phyloP scores from a whole-genome alignment of 768 basidiomycete species.

The Suillus sp. region DNA sequence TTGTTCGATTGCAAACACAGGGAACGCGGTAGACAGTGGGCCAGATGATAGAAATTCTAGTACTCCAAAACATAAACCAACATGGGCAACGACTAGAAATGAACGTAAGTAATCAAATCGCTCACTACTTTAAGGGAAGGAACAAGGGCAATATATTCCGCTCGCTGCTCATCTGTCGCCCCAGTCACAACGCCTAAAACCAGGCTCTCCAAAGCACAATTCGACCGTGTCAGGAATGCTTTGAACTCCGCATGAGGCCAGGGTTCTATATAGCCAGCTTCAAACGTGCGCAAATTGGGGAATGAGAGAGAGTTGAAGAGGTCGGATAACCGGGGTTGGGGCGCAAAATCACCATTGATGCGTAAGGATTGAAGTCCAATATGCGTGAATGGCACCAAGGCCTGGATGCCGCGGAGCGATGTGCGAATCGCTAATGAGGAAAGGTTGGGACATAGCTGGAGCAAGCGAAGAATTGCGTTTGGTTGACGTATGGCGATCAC shows the following conservation, averaged over 20 bases:
- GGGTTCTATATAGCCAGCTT: neutral
- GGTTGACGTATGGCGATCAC: slow-evolving; percentile 8
- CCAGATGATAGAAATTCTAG: too few species aligned
- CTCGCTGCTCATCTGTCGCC: slow-evolving; percentile 19
- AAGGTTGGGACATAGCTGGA: slow-evolving; percentile 18
- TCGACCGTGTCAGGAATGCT: slow-evolving; percentile 23
- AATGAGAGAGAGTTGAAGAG: slow-evolving; percentile 21
- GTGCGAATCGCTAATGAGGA: too few species aligned
- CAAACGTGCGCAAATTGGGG: slow-evolving; percentile 17
- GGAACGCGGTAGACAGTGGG: too few species aligned
- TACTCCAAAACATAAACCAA: too few species aligned
- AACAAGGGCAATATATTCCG: slow-evolving; percentile 18
- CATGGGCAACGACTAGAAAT: too few species aligned
- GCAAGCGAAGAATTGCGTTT: slow-evolving; percentile 16
- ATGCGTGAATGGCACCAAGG: too few species aligned
- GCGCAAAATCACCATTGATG: too few species aligned
- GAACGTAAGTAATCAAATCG: too few species aligned
- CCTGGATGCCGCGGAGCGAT: too few species aligned
- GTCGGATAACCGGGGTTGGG: neutral
- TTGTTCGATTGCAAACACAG: too few species aligned
- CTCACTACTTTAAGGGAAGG: slow-evolving; percentile 4
- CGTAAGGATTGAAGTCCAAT: too few species aligned
- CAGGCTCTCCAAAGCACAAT: slow-evolving; percentile 23
- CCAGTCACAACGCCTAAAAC: slow-evolving; percentile 14
- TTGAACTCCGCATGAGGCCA: slow-evolving; percentile 22